Base-by-base conservation (phyloP, 2,329 filamentous ascomycete species). In the Diaporthe sp. region DNA sequence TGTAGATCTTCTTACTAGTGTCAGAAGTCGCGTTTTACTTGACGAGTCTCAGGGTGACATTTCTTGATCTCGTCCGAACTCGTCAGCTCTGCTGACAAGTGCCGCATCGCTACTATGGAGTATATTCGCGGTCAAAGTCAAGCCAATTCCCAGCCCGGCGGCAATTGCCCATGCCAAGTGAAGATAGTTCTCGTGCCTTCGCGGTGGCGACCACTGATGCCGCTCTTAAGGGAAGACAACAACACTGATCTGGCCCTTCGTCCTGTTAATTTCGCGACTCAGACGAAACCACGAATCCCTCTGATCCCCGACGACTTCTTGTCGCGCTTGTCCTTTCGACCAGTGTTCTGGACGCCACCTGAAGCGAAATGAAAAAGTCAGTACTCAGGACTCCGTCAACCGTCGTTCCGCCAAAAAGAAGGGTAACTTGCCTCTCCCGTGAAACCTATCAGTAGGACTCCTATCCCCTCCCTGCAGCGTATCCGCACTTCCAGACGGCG, bases 251-350 rank as follows among this genome's bases (percentile, higher is more conserved):
- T 68, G 15, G 28, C 47, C n/a, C 31, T 39, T 39, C 31, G 5
- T 39, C 6, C 63, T 31, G 39, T 51, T 20, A 20, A 15, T 42
- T 6, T 58, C 34, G 37, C 49, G 28, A 12, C 31, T 80, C 77
- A 84, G 63, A 82, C 78, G 74, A 85, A 83, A 13, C 83, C 83
- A n/a, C 83, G 80, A 68, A 87, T 86, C 20, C 83, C 83, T 31
- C 84, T 81, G 37, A 86, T 81, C 12, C 83, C 84, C 13, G 79
- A 74, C 0, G 81, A 79, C 79, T 86, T 87, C 79, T 85, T 87
- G 22, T 86, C 83, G 74, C 87, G 87, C 76, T 86, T 85, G 73
- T 90, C 87, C 78, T 89, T 87, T 4, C 86, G 86, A 1, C 85
- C 81, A 42, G 85, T 81, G 79, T 87, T 89, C 34, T 70, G 65